Evolutionary conservation across 495 filamentous ascomycete genomes (phyloP), one percentile per base, ranked within the genome.

Genomic region (Penicillium coprophilum): DNA sequence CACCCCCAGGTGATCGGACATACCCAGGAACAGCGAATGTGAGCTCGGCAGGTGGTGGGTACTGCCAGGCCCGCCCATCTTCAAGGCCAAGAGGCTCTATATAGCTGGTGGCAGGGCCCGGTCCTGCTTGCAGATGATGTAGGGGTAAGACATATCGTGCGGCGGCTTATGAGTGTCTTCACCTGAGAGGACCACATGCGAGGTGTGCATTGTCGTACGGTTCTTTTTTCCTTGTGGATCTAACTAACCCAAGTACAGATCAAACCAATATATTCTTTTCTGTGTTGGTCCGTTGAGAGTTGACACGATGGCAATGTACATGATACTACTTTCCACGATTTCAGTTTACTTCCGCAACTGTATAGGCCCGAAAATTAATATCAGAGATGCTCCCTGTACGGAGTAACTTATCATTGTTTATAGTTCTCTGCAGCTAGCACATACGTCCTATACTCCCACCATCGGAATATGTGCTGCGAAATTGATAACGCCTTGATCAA

Each of bases 81-180:
- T 65, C 15, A 57, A 46, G 28, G 68, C 60, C 48, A 76, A 60
- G 6, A 50, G 47, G 23, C 76, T 71, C 44, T 77, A 70, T 30
- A 71, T 50, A 3, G 54, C 39, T 11, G 58, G 51, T 20, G 72
- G 66, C 21, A 76, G 46, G 9, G 62, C 60, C 32, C 52, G 49
- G 24, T 76, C 72, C 31, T 74, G 28, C 55, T 70, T 63, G 38
- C 65, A 71, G 12, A 66, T 17, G 23, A 75, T 59, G 52, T 74
- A 76, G n/a, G 68, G 55, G 30, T 55, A 64, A 21, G 67, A 62
- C 2, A 69, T 63, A 23, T 55, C 56, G 30, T 38, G 57, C 62
- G 60, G 71, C 13, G 65, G 63, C 55, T 62, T 58, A 54, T 63
- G 66, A 1, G 55, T 68, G 24, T 36, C 48, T 17, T 62, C 61